A percentile compares a stretch with the other conserved stretches of the same genome.
These are phyloP conservation scores for Heterobasidion annosum DNA, from an alignment of 1,284 basidiomycete species.

Conservation along the genomic window DNA sequence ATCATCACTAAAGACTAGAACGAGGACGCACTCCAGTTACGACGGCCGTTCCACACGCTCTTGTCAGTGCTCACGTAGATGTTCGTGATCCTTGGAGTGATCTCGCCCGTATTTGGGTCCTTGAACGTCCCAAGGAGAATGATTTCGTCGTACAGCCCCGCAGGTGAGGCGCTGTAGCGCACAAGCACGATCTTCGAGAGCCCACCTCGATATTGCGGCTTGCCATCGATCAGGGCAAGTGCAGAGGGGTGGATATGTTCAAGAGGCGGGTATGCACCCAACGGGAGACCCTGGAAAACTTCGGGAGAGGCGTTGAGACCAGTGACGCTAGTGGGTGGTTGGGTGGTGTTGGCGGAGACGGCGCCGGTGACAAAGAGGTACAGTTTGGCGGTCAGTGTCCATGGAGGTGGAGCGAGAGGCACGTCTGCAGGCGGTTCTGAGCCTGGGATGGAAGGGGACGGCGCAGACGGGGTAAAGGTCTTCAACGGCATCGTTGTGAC, in stretches of 20 bases:
- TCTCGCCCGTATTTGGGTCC: conserved; percentile 1
- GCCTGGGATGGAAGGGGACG: not conserved
- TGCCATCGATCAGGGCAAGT: conserved; percentile 4
- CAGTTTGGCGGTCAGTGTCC: conserved; percentile 4
- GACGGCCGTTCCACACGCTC: conserved; percentile 9
- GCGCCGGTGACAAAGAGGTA: conserved; percentile 5
- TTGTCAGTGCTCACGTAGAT: conserved; percentile 8
- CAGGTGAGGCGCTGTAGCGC: conserved; percentile 7
- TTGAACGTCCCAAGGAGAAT: conserved; percentile 1
- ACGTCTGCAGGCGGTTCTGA: not conserved
- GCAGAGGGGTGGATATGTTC: conserved; percentile 9
- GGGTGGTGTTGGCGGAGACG: not conserved
- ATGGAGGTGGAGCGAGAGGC: conserved; percentile 1
- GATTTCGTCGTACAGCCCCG: conserved; percentile 11
- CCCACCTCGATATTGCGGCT: conserved; percentile 5
- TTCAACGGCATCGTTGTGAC: not conserved
- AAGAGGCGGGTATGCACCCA: conserved; percentile 6
- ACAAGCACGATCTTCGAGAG: not conserved
- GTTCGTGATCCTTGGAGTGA: conserved; percentile 5
- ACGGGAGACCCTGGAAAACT: conserved; percentile 8
- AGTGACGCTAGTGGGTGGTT: not conserved
- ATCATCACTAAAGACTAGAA: no score
- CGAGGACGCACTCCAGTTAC: conserved; percentile 8
- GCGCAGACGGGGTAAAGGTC: not conserved
- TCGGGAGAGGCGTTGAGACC: conserved; percentile 1